These are phyloP conservation scores for Nitzschia sp. DNA, from an alignment of 108 stramenopile genomes.

Conservation along the genomic window DNA sequence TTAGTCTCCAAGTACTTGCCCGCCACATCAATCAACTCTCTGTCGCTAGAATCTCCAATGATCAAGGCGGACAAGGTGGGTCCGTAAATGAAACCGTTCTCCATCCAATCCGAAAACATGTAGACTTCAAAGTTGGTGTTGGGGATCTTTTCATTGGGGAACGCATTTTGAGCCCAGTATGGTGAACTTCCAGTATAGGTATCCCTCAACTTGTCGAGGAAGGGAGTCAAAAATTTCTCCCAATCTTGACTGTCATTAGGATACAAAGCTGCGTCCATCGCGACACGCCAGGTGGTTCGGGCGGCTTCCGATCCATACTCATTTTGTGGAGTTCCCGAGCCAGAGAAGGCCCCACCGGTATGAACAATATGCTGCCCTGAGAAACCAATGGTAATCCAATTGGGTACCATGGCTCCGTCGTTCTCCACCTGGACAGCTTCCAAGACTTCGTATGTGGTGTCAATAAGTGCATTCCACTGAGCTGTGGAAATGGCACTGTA, in stretches of 20 bases:
- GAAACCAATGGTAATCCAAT: slow-evolving; percentile 30
- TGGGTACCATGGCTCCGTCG: slow-evolving; percentile 21
- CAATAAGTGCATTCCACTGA: slow-evolving; percentile 27
- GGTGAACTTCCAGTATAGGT: slow-evolving; percentile 11
- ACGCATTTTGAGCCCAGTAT: slow-evolving; percentile 10
- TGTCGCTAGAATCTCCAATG: slow-evolving; percentile 8
- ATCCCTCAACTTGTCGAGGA: slow-evolving; percentile 2
- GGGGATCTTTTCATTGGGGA: not conserved
- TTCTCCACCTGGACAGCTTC: slow-evolving; percentile 9
- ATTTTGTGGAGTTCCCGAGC: slow-evolving; percentile 31
- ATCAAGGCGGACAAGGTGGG: slow-evolving; percentile 24
- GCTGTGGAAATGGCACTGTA: slow-evolving; percentile 8
- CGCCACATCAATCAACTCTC: slow-evolving; percentile 26
- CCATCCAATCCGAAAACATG: slow-evolving; percentile 11
- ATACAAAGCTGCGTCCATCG: slow-evolving; percentile 34
- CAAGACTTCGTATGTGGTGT: slow-evolving; percentile 26
- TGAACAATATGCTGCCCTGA: slow-evolving; percentile 1
- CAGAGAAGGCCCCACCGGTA: slow-evolving; percentile 18
- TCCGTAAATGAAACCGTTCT: slow-evolving; percentile 32
- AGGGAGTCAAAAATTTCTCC: slow-evolving; percentile 10
- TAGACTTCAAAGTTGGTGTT: not conserved
- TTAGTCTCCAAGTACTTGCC: not conserved
- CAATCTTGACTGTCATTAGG: slow-evolving; percentile 11
- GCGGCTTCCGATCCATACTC: slow-evolving; percentile 32
- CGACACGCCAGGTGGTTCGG: slow-evolving; percentile 29